Percentiles rank a stretch among this genome's conserved stretches.
Evolutionary conservation across 2,329 filamentous ascomycete genomes (phyloP).

Genomic region (Exophiala sp.): DNA sequence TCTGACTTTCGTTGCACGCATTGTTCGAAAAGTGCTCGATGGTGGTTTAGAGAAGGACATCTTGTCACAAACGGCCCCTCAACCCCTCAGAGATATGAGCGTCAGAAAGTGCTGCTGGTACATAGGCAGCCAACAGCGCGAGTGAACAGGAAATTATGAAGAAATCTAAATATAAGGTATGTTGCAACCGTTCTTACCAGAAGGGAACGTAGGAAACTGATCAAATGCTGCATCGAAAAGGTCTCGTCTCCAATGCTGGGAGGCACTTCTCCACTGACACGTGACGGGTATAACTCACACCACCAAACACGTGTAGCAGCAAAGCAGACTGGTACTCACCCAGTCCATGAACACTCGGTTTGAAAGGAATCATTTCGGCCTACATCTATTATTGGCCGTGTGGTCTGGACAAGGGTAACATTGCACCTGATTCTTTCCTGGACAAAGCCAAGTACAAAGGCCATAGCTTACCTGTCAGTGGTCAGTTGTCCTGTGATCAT

Average conservation of each 20-base stretch:
- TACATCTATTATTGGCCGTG: too few species aligned
- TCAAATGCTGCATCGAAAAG: not conserved
- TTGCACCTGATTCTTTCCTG: too few species aligned
- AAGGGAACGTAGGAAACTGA: too few species aligned
- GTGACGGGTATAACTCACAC: conserved; percentile 5
- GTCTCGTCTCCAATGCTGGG: not conserved
- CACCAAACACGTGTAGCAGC: conserved; percentile 2
- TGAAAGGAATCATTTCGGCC: too few species aligned
- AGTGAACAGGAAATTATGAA: too few species aligned
- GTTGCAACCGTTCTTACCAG: too few species aligned
- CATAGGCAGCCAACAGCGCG: too few species aligned
- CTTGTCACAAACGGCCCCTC: not conserved
- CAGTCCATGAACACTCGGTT: too few species aligned
- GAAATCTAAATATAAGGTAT: too few species aligned
- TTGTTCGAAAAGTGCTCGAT: conserved; percentile 16
- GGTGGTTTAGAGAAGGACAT: conserved; percentile 13
- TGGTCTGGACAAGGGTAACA: too few species aligned
- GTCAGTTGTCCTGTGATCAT: not conserved
- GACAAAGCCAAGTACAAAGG: not conserved
- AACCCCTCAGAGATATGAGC: not conserved
- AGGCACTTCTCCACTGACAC: not conserved
- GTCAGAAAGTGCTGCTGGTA: not conserved
- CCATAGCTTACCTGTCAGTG: not conserved
- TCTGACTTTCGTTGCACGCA: conserved; percentile 2
- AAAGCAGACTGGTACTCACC: too few species aligned